phyloP scores from a whole-genome alignment of 768 basidiomycete species.

The Boletus reticulatus region DNA sequence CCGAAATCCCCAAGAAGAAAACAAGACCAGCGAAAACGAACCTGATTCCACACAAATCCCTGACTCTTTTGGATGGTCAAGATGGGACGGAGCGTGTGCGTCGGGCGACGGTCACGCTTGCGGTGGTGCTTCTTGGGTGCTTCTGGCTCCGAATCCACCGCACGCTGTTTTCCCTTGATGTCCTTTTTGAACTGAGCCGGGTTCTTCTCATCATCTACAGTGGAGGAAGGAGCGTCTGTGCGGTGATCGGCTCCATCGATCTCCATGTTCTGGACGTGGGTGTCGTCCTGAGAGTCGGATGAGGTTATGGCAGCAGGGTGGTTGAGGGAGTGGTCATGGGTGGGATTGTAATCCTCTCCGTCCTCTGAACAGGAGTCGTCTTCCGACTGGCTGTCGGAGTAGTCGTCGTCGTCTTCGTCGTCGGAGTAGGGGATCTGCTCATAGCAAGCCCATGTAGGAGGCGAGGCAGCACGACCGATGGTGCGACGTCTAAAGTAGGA shows the following conservation, averaged over 20 bases:
- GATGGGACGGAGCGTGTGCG: constrained; percentile 73
- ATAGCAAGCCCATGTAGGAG: constrained; percentile 88
- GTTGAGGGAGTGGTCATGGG: constrained; percentile 30
- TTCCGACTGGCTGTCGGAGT: constrained; percentile 55
- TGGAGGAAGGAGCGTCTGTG: background rate
- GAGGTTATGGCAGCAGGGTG: constrained; percentile 20
- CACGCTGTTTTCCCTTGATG: constrained; percentile 79
- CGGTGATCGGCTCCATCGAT: constrained; percentile 39
- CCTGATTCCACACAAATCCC: constrained; percentile 92
- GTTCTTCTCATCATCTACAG: constrained; percentile 34
- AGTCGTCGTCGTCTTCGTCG: constrained; percentile 55
- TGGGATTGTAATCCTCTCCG: constrained; percentile 55
- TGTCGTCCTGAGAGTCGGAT: constrained; percentile 40
- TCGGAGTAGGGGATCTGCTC: constrained; percentile 80
- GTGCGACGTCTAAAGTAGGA: constrained; percentile 59
- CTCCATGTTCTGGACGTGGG: constrained; percentile 52
- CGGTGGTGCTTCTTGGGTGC: constrained; percentile 45
- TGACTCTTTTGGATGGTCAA: constrained; percentile 84
- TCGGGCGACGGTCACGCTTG: constrained; percentile 54
- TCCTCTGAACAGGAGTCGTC: constrained; percentile 70
- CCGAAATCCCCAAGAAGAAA: background rate
- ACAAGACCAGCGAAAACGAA: constrained; percentile 32
- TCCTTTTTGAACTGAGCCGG: constrained; percentile 50
- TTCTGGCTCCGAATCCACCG: constrained; percentile 64
- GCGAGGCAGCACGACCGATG: constrained; percentile 77